Evolutionary conservation across 1,284 basidiomycete species (phyloP).

Genomic region (Schizophyllum commune): DNA sequence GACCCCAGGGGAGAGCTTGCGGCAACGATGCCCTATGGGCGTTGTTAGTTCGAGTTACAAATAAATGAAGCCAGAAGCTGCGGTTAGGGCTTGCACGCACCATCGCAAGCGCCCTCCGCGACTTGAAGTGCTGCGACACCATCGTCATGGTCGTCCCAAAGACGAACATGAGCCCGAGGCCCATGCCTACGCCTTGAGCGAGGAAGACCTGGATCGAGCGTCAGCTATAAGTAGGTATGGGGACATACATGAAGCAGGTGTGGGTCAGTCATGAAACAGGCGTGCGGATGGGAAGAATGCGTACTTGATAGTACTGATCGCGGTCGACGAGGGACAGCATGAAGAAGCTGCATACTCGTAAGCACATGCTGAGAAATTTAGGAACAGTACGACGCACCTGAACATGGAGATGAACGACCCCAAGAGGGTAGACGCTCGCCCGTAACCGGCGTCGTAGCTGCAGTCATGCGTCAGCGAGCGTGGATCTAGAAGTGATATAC

Average conservation of each 20-base stretch:
- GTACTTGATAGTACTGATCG: slow-evolving; percentile 24
- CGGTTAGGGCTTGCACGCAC: slow-evolving; percentile 4
- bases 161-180: slow-evolving; percentile 14
- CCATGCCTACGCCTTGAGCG: slow-evolving; percentile 27
- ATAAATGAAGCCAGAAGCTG: not conserved
- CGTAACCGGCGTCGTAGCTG: slow-evolving; percentile 26
- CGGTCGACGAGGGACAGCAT: slow-evolving; percentile 27
- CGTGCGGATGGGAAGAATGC: no score
- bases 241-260: no score
- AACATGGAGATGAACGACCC: slow-evolving; percentile 24
- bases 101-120: slow-evolving; percentile 23
- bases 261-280: no score
- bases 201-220: slow-evolving; percentile 17
- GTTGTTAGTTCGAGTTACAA: not conserved
- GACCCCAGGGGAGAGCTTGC: slow-evolving; percentile 15
- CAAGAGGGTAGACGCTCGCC: slow-evolving; percentile 19
- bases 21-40: slow-evolving; percentile 15
- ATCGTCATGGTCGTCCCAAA: slow-evolving; percentile 20
- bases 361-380: not conserved
- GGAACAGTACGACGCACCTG: slow-evolving; percentile 10
- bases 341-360: slow-evolving; percentile 15
- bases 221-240: not conserved
- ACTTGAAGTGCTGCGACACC: slow-evolving; percentile 27
- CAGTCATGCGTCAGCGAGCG: not conserved
- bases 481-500: no score